A percentile compares a stretch with the other conserved stretches of the same genome.
These are phyloP conservation scores for Spirogloea muscicola DNA, from an alignment of 139 green algal genomes.

Conservation along the genomic window DNA sequence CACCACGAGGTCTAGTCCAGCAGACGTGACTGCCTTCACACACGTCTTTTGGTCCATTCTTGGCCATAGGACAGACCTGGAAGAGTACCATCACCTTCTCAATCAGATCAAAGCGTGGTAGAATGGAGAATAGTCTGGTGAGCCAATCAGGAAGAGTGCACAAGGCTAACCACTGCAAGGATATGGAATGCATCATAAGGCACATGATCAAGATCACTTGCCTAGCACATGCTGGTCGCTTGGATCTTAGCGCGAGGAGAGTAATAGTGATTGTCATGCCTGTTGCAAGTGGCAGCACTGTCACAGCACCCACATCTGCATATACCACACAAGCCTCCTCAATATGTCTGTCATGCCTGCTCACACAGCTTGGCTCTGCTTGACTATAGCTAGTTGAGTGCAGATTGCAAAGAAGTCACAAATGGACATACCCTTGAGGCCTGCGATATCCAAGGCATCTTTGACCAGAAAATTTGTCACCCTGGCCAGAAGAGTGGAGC, in stretches of 20 bases:
- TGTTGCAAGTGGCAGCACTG: constrained; percentile 84
- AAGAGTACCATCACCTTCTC: not conserved
- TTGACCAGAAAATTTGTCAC: constrained; percentile 66
- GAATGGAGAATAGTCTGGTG: not conserved
- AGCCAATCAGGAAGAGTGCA: not conserved
- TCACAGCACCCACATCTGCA: constrained; percentile 57
- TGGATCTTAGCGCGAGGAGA: constrained; percentile 59
- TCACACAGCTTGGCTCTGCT: not conserved
- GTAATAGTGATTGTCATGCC: constrained; percentile 83
- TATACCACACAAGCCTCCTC: constrained; percentile 45
- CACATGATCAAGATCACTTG: too few relatives aligned
- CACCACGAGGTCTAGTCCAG: constrained; percentile 70
- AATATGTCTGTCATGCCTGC: not conserved
- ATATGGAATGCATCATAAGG: not conserved
- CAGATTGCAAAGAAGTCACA: not conserved
- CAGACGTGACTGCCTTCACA: constrained; percentile 80
- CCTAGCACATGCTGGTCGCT: constrained; percentile 15
- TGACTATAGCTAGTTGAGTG: not conserved
- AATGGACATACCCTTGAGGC: constrained; percentile 8
- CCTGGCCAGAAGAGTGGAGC: constrained; percentile 78
- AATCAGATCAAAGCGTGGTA: not conserved
- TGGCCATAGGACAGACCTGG: constrained; percentile 79
- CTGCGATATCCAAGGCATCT: constrained; percentile 58
- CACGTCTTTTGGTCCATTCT: constrained; percentile 98
- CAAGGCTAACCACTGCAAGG: not conserved